Conservation (phyloP, 2,329 filamentous ascomycete genomes). For the Penicillium polonicum region DNA sequence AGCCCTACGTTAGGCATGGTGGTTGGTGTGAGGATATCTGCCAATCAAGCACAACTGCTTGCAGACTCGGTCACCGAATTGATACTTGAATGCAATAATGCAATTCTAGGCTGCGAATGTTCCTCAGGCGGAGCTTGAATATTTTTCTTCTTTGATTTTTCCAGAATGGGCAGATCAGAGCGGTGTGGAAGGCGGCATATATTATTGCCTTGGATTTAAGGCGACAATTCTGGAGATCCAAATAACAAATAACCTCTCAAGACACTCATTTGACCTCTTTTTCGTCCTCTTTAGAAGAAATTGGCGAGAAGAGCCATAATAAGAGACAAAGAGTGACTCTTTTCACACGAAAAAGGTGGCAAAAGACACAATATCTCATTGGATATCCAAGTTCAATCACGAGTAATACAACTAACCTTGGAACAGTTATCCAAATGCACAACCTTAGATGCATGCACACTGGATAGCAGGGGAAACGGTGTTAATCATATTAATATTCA, state of each 20-base stretch:
- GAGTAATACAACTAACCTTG: neutral
- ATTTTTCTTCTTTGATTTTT: slow-evolving; percentile 36
- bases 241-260: too few species aligned
- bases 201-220: slow-evolving; percentile 2
- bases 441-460: neutral
- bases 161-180: slow-evolving; percentile 28
- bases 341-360: neutral
- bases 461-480: neutral
- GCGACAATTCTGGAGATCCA: neutral
- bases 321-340: neutral
- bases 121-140: slow-evolving; percentile 25
- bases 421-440: neutral
- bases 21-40: neutral
- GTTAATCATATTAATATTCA: neutral
- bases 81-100: neutral
- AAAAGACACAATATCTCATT: neutral
- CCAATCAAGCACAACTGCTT: neutral
- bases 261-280: neutral
- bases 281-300: neutral
- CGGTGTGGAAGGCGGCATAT: slow-evolving; percentile 30
- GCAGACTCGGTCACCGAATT: neutral
- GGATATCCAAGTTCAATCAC: too few species aligned
- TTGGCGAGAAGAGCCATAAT: neutral
- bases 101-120: slow-evolving; percentile 12
- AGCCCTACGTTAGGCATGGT: slow-evolving; percentile 31